Percentiles rank a stretch among this genome's conserved stretches.
phyloP scores from a whole-genome alignment of 129 eudicot genomes.

The Chrysanthemum lavandulifolium region DNA sequence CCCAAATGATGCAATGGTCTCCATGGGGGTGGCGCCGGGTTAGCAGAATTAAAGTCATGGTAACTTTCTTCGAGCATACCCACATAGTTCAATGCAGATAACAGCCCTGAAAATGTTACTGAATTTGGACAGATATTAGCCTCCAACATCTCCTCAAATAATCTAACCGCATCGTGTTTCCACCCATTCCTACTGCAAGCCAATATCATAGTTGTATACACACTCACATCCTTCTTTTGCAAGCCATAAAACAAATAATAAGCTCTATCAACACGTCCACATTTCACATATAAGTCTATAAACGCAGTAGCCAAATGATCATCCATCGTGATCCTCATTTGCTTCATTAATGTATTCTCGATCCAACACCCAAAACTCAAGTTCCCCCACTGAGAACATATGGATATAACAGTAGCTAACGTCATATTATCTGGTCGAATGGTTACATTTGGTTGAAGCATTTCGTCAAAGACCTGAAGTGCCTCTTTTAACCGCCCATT shows the following conservation, averaged over 20 bases:
- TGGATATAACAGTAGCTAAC: conserved; percentile 29
- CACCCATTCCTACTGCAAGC: conserved; percentile 27
- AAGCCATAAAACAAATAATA: conserved; percentile 28
- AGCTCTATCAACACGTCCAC: conserved; percentile 46
- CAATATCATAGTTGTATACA: conserved; percentile 44
- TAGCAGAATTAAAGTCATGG: conserved; percentile 6
- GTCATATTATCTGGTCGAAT: conserved; percentile 39
- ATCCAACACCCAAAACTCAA: conserved; percentile 34
- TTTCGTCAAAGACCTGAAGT: conserved; percentile 41
- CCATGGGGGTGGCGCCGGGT: neutral
- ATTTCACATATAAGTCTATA: conserved; percentile 39
- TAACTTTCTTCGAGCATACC: conserved; percentile 17
- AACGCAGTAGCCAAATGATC: conserved; percentile 32
- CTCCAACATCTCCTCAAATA: conserved; percentile 42
- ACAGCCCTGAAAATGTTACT: conserved; percentile 35
- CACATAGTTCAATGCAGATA: conserved; percentile 16
- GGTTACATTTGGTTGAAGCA: conserved; percentile 36
- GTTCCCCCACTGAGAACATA: conserved; percentile 42
- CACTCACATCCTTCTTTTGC: conserved; percentile 40
- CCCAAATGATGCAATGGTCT: conserved; percentile 8
- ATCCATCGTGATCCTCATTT: conserved; percentile 29
- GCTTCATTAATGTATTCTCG: conserved; percentile 24
- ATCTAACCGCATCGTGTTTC: conserved; percentile 20
- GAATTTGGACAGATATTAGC: conserved; percentile 38
- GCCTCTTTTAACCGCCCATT: conserved; percentile 37